Base-by-base conservation (phyloP, 2,329 filamentous ascomycete genomes). In the Monascus ruber region DNA sequence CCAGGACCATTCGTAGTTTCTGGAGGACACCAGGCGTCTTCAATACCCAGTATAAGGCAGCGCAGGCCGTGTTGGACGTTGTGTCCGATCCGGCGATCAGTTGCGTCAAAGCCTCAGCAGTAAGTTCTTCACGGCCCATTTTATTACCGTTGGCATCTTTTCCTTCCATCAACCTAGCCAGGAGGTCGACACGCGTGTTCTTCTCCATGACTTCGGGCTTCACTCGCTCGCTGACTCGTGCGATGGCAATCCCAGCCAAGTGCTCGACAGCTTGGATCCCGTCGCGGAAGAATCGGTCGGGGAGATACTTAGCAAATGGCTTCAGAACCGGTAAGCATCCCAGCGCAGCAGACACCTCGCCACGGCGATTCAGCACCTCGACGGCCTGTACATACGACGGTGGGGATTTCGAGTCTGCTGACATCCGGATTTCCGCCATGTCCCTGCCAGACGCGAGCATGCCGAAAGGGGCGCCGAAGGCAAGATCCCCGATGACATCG, bases 61-160 rank as follows among this genome's bases (percentile, higher is more conserved):
- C 86, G 54, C 87, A 94, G 2, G 82, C 81, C 0, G 87, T 85
- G 59, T 80, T 85, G 46, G 70, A 77, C 10, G 83, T 80, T 3
- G 71, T 66, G 45, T 84, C 80, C 17, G 76, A 76, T 53, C 79
- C 81, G 26, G 80, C 77, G 51, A 84, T 94, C 33, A 94, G 74
- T 60, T 94, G 87, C 0, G 87, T 94, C 25, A 94, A 68, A 0
- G 87, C 87, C 65, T 94, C 88, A 29, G 86, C 86, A 0, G 85
- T 93, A 38, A 94, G 71, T 58, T 94, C 87, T 49, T 83, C 74
- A 25, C 83, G 74, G 4, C 83, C 80, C 0, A 94, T 73, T 7
- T 77, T 80, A 42, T 84, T 69, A 40, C 86, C 87, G 24, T 76
- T 81, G 44, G 85, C 81, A 58, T 94, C 85, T 41, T 83, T 80